Evolutionary conservation across 371 early-diverging fungal species (phyloP).

Genomic region (Mucor velutinosus): DNA sequence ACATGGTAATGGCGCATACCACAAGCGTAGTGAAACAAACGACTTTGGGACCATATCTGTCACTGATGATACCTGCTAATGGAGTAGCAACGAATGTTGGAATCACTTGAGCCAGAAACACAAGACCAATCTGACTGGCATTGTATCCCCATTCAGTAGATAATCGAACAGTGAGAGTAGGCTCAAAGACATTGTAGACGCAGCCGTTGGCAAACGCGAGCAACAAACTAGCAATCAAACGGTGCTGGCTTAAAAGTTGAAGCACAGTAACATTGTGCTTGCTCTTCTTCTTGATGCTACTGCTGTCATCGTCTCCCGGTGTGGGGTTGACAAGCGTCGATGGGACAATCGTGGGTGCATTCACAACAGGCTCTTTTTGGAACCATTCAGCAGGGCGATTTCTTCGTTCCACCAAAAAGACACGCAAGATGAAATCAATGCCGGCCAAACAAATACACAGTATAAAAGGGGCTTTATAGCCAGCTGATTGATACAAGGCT

Average conservation of each 20-base stretch:
- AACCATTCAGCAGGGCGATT: slow-evolving; percentile 23
- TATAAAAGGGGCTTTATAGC: slow-evolving; percentile 64
- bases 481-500: slow-evolving; percentile 56
- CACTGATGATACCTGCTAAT: slow-evolving; percentile 46
- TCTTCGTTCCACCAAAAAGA: slow-evolving; percentile 46
- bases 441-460: slow-evolving; percentile 60
- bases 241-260: slow-evolving; percentile 16
- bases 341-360: background rate
- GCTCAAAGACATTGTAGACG: slow-evolving; percentile 32
- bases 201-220: slow-evolving; percentile 26
- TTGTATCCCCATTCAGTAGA: slow-evolving; percentile 43
- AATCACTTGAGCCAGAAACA: slow-evolving; percentile 52
- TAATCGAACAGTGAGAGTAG: slow-evolving; percentile 47
- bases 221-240: slow-evolving; percentile 23
- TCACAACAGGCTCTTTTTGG: background rate
- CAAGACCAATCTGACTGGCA: slow-evolving; percentile 52
- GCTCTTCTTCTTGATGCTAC: background rate
- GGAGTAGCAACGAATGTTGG: slow-evolving; percentile 50
- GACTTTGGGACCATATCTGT: slow-evolving; percentile 48
- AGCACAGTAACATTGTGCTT: slow-evolving; percentile 11
- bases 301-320: background rate
- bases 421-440: slow-evolving; percentile 46
- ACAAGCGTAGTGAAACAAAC: slow-evolving; percentile 28
- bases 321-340: background rate
- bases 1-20: slow-evolving; percentile 27